phyloP scores from a whole-genome alignment of 768 basidiomycete species.

The Paxillus rubicundulus region DNA sequence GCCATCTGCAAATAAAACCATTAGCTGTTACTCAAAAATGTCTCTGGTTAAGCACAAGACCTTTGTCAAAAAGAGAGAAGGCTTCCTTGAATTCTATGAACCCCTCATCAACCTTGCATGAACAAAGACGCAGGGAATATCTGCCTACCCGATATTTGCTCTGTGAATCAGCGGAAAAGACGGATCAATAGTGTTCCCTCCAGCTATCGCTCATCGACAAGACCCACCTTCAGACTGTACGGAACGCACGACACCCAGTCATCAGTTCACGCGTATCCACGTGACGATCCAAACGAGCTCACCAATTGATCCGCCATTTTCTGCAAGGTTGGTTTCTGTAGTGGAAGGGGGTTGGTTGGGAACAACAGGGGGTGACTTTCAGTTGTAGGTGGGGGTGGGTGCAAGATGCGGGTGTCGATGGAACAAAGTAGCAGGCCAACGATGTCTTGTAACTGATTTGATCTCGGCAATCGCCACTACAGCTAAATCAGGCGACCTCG shows the following conservation, averaged over 20 bases:
- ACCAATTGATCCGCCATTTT: conserved; percentile 61
- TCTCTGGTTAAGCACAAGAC: conserved; percentile 35
- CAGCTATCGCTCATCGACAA: conserved; percentile 9
- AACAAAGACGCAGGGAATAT: background rate
- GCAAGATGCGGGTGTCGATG: conserved; percentile 8
- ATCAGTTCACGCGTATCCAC: conserved; percentile 14
- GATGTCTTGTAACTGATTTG: conserved; percentile 10
- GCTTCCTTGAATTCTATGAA: conserved; percentile 96
- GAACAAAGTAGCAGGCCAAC: conserved; percentile 1
- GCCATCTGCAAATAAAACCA: conserved; percentile 54
- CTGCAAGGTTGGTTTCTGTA: conserved; percentile 12
- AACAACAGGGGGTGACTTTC: background rate
- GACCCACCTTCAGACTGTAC: conserved; percentile 56
- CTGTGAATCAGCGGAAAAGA: conserved; percentile 39
- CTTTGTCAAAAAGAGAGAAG: conserved; percentile 96
- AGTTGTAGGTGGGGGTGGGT: conserved; percentile 1
- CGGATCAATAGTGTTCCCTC: background rate
- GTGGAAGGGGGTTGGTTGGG: background rate
- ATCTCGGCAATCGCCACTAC: conserved; percentile 37
- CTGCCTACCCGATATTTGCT: conserved; percentile 83
- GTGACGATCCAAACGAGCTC: conserved; percentile 23
- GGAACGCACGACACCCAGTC: conserved; percentile 7
- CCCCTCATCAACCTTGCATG: conserved; percentile 1
- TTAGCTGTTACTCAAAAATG: conserved; percentile 1
- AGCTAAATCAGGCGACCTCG: conserved; percentile 22